These are phyloP conservation scores for Candida tetrigidarum DNA, from an alignment of 1,139 yeast genomes.

Conservation along the genomic window DNA sequence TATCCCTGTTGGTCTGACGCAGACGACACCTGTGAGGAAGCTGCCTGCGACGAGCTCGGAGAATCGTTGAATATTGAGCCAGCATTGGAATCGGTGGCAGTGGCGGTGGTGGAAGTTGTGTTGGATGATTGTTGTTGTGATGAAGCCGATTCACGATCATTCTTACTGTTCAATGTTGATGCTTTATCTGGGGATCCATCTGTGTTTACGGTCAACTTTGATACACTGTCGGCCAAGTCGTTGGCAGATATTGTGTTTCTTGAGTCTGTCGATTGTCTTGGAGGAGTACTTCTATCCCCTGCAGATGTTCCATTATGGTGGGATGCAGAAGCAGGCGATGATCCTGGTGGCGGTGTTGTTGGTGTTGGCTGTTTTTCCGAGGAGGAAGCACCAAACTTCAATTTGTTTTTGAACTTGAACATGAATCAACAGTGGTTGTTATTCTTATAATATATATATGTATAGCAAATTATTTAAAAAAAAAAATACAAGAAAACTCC, in stretches of 20 bases:
- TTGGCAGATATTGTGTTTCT: constrained; percentile 29
- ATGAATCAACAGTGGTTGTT: constrained; percentile 21
- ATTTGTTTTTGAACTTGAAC: constrained; percentile 52
- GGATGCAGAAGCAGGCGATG: constrained; percentile 14
- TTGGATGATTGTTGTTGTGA: constrained; percentile 13
- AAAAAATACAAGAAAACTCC: too few relatives aligned
- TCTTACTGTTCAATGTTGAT: constrained; percentile 4
- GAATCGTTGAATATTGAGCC: constrained; percentile 11
- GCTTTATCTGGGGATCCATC: constrained; percentile 11
- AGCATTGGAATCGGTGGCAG: constrained; percentile 11
- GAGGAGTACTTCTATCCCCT: constrained; percentile 14
- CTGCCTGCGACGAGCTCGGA: constrained; percentile 14
- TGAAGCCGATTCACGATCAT: constrained; percentile 10
- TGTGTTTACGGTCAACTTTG: constrained; percentile 29
- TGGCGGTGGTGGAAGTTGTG: constrained; percentile 7
- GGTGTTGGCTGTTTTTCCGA: constrained; percentile 17
- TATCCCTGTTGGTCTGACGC: constrained; percentile 10
- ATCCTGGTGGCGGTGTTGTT: constrained; percentile 11
- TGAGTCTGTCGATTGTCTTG: constrained; percentile 32
- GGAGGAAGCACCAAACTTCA: constrained; percentile 44
- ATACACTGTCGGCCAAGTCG: constrained; percentile 30
- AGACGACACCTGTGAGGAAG: constrained; percentile 11
- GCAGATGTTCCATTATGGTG: background rate
- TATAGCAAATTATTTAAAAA: too few relatives aligned
- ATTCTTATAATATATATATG: too few relatives aligned